A percentile compares a stretch with the other conserved stretches of the same genome.
Evolutionary conservation across 345 rosid genomes (phyloP).

Genomic region (Ceriops tagal): DNA sequence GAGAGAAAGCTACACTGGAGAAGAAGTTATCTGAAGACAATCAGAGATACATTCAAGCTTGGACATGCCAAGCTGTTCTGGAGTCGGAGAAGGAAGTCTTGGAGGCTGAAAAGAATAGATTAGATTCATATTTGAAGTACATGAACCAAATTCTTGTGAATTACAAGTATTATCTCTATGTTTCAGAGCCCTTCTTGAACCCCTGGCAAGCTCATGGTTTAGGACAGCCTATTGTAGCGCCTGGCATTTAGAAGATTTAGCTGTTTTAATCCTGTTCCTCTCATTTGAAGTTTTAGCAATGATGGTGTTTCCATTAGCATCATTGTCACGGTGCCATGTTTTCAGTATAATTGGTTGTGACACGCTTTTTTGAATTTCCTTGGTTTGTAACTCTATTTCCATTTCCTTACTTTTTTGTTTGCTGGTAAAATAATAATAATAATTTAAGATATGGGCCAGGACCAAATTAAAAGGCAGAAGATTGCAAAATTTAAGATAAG

Average conservation of each 20-base stretch:
- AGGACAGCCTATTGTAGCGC: constrained; percentile 20
- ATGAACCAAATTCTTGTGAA: constrained; percentile 23
- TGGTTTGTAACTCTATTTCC: too few species aligned
- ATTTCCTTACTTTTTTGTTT: too few species aligned
- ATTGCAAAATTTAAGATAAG: too few species aligned
- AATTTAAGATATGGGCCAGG: too few species aligned
- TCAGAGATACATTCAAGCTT: constrained; percentile 18
- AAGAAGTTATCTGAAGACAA: constrained; percentile 32
- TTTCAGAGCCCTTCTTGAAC: constrained; percentile 4
- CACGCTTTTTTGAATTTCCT: too few species aligned
- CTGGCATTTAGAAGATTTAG: constrained; percentile 5
- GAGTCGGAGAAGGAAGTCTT: constrained; percentile 41
- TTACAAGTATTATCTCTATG: constrained; percentile 10
- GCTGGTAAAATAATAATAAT: too few species aligned
- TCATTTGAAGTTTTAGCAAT: too few species aligned
- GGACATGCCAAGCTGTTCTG: constrained; percentile 16
- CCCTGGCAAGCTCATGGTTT: constrained; percentile 28
- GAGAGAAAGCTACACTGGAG: constrained; percentile 49
- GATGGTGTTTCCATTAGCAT: too few species aligned
- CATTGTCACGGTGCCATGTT: too few species aligned
- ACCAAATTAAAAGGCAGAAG: too few species aligned
- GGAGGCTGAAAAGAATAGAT: constrained; percentile 34
- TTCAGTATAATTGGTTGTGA: too few species aligned
- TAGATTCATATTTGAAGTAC: constrained; percentile 29
- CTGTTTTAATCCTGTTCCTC: too few species aligned